phyloP scores from a whole-genome alignment of 352 stramenopile species.

The Globisporangium spiculum region DNA sequence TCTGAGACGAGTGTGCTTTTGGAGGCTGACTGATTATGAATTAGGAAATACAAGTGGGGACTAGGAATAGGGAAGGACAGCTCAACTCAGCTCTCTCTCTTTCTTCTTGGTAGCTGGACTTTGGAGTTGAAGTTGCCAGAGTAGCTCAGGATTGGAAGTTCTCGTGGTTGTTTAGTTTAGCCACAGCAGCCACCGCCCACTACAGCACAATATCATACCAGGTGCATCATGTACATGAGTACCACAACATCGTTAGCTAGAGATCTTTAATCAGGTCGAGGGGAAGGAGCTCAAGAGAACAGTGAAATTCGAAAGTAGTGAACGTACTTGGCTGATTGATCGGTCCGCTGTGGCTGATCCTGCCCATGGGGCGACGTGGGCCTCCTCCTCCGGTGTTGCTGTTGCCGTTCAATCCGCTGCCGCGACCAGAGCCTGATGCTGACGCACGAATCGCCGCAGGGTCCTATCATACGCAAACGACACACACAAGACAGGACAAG shows the following conservation, averaged over 20 bases:
- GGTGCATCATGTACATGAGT: not conserved
- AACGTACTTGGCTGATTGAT: constrained; percentile 61
- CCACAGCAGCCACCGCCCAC: constrained; percentile 59
- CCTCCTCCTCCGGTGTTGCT: constrained; percentile 13
- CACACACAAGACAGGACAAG: constrained; percentile 4
- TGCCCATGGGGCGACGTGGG: constrained; percentile 54
- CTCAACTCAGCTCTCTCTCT: too few species aligned
- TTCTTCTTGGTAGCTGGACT: constrained; percentile 22
- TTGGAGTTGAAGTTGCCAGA: not conserved
- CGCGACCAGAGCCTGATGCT: constrained; percentile 15
- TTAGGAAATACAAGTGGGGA: not conserved
- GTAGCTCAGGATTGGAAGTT: not conserved
- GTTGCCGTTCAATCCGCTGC: not conserved
- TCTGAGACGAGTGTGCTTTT: not conserved
- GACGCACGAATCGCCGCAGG: constrained; percentile 29
- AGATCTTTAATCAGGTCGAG: not conserved
- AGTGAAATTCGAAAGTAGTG: not conserved
- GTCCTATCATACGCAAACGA: constrained; percentile 28
- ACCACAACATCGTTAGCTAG: not conserved
- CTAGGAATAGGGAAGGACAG: not conserved
- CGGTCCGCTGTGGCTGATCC: constrained; percentile 43
- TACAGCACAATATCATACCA: constrained; percentile 11
- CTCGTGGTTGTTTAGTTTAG: constrained; percentile 23
- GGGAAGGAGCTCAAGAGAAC: not conserved
- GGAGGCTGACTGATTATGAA: not conserved